Evolutionary conservation across 2,329 filamentous ascomycete genomes (phyloP).

Genomic region (Aspergillus piperis): DNA sequence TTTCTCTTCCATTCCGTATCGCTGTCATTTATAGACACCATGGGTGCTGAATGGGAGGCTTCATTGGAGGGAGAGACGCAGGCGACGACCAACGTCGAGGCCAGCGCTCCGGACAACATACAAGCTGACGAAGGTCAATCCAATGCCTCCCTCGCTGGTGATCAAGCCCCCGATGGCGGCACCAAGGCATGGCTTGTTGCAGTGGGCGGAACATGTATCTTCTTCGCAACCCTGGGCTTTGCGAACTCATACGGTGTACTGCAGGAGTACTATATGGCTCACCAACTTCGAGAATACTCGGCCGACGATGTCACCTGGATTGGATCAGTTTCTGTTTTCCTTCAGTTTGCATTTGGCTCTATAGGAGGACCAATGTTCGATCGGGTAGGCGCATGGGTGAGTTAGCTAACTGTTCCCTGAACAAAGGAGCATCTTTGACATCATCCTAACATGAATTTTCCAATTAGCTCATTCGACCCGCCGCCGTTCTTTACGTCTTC

Average conservation of each 20-base stretch:
- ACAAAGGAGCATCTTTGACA: no score
- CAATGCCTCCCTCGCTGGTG: no score
- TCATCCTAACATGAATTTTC: no score
- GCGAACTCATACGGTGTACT: not conserved
- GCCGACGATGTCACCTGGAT: constrained; percentile 17
- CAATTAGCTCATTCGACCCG: constrained; percentile 14
- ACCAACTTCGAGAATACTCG: constrained; percentile 4
- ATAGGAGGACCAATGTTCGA: constrained; percentile 8
- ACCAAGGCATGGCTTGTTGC: not conserved
- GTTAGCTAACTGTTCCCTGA: no score
- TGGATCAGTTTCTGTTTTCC: constrained; percentile 13
- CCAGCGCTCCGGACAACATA: no score
- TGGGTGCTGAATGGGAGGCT: no score
- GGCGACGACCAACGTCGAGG: no score
- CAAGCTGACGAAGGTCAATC: no score
- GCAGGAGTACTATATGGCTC: not conserved
- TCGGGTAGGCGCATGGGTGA: not conserved
- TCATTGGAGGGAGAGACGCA: no score
- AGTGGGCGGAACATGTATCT: not conserved
- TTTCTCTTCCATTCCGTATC: no score
- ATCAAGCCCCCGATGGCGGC: not conserved
- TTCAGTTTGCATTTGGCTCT: constrained; percentile 11
- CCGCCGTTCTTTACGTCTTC: constrained; percentile 45
- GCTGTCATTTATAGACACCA: no score
- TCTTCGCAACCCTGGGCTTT: constrained; percentile 1